Evolutionary conservation across 2,329 filamentous ascomycete genomes (phyloP).

Genomic region (Cercospora beticola): DNA sequence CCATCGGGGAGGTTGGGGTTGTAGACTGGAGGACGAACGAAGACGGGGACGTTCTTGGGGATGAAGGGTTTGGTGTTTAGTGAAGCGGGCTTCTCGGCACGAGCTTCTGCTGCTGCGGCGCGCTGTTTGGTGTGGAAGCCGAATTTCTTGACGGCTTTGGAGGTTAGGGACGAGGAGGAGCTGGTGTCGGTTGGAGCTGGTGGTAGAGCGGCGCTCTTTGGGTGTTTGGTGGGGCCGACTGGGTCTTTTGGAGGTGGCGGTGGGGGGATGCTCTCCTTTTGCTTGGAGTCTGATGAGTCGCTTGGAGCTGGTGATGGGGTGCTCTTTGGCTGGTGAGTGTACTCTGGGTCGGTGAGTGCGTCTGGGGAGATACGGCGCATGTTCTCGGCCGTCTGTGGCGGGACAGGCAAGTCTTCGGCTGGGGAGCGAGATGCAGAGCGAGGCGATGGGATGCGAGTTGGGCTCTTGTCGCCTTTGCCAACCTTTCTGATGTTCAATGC

Average conservation of each 20-base stretch:
- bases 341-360: background rate
- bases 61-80: background rate
- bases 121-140: constrained; percentile 1
- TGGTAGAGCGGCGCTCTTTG: background rate
- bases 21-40: constrained; percentile 24
- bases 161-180: background rate
- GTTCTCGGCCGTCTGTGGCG: constrained; percentile 6
- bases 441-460: constrained; percentile 9
- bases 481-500: constrained; percentile 6
- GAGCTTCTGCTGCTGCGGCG: background rate
- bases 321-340: background rate
- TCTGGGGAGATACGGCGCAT: background rate
- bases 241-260: background rate
- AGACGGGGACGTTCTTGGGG: background rate
- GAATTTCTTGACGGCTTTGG: background rate
- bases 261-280: background rate
- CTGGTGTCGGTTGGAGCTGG: background rate
- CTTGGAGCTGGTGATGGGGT: background rate
- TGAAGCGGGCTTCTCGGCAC: background rate
- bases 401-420: background rate
- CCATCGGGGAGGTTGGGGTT: constrained; percentile 14
- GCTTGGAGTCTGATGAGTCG: background rate
- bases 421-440: constrained; percentile 5
- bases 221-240: background rate
- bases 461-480: background rate